These are phyloP conservation scores for Ochromonas danica DNA, from an alignment of 108 stramenopile species.

Conservation along the genomic window DNA sequence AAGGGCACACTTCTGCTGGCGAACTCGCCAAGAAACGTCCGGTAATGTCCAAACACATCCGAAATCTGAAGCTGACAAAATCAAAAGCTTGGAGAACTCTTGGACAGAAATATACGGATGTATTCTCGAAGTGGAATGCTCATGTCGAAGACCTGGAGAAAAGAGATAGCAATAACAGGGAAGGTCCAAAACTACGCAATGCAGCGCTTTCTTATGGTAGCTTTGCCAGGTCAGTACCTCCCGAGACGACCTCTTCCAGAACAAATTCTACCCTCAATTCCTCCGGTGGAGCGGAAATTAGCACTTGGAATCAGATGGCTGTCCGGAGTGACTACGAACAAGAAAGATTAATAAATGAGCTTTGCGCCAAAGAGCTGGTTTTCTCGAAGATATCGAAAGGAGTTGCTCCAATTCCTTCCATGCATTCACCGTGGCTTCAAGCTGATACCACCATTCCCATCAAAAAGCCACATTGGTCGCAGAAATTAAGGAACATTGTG, in stretches of 20 bases:
- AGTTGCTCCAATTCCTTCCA: neutral
- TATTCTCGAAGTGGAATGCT: neutral
- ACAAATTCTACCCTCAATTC: neutral
- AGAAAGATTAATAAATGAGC: neutral
- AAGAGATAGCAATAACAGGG: neutral
- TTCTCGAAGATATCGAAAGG: neutral
- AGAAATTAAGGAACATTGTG: neutral
- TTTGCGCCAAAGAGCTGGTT: slow-evolving; percentile 2
- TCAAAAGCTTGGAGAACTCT: neutral
- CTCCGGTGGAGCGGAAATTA: neutral
- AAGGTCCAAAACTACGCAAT: neutral
- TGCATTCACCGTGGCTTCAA: neutral
- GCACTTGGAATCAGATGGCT: neutral
- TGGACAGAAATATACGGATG: neutral
- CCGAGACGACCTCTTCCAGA: neutral
- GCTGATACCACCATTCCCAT: neutral
- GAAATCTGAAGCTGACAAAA: neutral
- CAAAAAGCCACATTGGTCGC: neutral
- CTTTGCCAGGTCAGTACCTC: neutral
- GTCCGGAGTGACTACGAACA: slow-evolving; percentile 34
- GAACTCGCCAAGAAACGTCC: neutral
- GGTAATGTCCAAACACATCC: neutral
- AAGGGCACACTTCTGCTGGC: neutral
- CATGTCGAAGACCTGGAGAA: neutral
- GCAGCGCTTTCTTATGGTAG: neutral